phyloP scores from a whole-genome alignment of 768 basidiomycete species.

The Antrodiella citrinella region DNA sequence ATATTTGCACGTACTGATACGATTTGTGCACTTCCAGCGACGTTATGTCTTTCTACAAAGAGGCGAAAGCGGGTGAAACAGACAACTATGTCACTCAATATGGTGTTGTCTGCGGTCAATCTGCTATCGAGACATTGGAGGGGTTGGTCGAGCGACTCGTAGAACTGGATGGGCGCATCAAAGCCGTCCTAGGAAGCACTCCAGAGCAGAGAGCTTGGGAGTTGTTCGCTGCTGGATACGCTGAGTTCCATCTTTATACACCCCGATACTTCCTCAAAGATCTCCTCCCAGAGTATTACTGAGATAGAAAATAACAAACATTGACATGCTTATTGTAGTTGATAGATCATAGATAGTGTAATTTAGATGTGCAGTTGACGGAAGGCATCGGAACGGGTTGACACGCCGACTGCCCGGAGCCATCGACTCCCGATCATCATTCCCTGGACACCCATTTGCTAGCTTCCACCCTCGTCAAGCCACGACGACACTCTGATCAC shows the following conservation, averaged over 20 bases:
- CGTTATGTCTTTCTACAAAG: constrained; percentile 11
- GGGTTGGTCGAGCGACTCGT: constrained; percentile 1
- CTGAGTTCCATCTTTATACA: constrained; percentile 1
- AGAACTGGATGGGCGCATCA: not conserved
- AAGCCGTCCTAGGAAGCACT: not conserved
- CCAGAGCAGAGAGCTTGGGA: constrained; percentile 1
- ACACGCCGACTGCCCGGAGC: too few species aligned
- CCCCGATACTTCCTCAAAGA: not conserved
- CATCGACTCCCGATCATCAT: too few species aligned
- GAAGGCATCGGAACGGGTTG: too few species aligned
- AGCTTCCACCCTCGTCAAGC: too few species aligned
- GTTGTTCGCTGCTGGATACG: constrained; percentile 5
- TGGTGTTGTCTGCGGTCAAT: constrained; percentile 1
- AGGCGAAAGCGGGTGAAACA: constrained; percentile 5
- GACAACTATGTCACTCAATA: constrained; percentile 6
- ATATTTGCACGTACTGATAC: not conserved
- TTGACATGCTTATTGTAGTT: not conserved
- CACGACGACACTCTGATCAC: too few species aligned
- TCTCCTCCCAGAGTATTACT: not conserved
- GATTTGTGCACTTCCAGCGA: constrained; percentile 1
- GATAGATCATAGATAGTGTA: too few species aligned
- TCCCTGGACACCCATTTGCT: too few species aligned
- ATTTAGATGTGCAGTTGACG: too few species aligned
- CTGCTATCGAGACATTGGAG: not conserved
- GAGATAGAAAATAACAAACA: too few species aligned